Evolutionary conservation across 106 monocot species (phyloP).

Genomic region (Allium cepa): DNA sequence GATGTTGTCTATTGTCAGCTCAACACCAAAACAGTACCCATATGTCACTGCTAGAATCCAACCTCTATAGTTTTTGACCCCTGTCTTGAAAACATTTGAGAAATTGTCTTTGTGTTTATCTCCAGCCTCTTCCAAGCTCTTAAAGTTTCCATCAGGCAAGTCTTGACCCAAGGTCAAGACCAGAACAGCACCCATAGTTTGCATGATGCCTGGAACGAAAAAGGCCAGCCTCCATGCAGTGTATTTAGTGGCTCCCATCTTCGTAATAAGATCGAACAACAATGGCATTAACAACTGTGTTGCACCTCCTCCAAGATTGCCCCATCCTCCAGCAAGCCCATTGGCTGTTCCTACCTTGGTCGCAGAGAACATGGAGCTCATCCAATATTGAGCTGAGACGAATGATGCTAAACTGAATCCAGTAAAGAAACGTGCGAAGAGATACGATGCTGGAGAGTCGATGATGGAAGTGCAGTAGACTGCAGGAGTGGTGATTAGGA

Average conservation of each 20-base stretch:
- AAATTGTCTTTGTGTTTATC: slow-evolving; percentile 64
- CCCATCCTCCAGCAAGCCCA: slow-evolving; percentile 84
- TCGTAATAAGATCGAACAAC: slow-evolving; percentile 45
- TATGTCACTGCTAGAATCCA: slow-evolving; percentile 69
- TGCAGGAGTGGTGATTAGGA: slow-evolving; percentile 52
- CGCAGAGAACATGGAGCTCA: slow-evolving; percentile 96
- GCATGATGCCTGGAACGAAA: slow-evolving; percentile 81
- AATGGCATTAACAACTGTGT: slow-evolving; percentile 90
- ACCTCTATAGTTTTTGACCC: slow-evolving; percentile 54
- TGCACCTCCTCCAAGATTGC: slow-evolving; percentile 96
- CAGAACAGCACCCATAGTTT: slow-evolving; percentile 45
- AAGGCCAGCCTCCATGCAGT: slow-evolving; percentile 91
- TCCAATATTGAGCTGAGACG: slow-evolving; percentile 92
- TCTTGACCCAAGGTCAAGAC: slow-evolving; percentile 66
- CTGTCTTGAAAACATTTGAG: slow-evolving; percentile 33
- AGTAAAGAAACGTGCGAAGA: slow-evolving; percentile 82
- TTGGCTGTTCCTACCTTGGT: slow-evolving; percentile 74
- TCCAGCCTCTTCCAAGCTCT: slow-evolving; percentile 44
- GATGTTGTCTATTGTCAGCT: slow-evolving; percentile 78
- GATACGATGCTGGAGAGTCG: slow-evolving; percentile 32
- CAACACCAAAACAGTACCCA: slow-evolving; percentile 89
- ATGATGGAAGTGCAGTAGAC: slow-evolving; percentile 75
- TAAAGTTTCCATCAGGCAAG: slow-evolving; percentile 70
- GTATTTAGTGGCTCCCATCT: slow-evolving; percentile 51
- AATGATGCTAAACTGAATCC: slow-evolving; percentile 93